A percentile compares a stretch with the other conserved stretches of the same genome.
Evolutionary conservation across 2,329 filamentous ascomycete species (phyloP).

Genomic region (Phialemoniopsis sp.): DNA sequence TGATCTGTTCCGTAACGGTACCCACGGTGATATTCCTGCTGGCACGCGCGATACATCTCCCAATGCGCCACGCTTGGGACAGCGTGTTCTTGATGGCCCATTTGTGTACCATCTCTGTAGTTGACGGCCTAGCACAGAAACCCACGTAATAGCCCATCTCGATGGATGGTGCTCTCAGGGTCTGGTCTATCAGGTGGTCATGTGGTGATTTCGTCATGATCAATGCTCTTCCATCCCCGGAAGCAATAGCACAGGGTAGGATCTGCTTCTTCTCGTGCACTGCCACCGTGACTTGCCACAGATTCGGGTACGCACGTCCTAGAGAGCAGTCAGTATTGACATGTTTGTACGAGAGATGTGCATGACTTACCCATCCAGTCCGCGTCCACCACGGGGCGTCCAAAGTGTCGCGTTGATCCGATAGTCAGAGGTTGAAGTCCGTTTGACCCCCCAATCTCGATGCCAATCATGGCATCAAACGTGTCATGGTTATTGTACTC

Average conservation of each 20-base stretch:
- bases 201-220: constrained; percentile 43
- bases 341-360: no score
- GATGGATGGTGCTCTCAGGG: constrained; percentile 45
- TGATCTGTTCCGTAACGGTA: constrained; percentile 52
- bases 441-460: constrained; percentile 65
- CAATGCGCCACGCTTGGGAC: constrained; percentile 55
- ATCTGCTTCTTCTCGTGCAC: no score
- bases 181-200: constrained; percentile 41
- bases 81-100: constrained; percentile 48
- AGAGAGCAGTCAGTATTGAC: no score
- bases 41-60: constrained; percentile 51
- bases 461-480: constrained; percentile 47
- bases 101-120: constrained; percentile 11
- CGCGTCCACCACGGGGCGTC: constrained; percentile 46
- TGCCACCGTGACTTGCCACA: constrained; percentile 25
- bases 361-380: constrained; percentile 46
- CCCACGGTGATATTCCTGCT: constrained; percentile 44
- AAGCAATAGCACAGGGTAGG: no score
- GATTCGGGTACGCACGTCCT: constrained; percentile 44
- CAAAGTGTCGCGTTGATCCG: constrained; percentile 47
- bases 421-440: constrained; percentile 55
- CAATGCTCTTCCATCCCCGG: no score
- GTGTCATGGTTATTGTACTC: constrained; percentile 41
- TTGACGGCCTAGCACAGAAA: constrained; percentile 39
- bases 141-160: constrained; percentile 52